phyloP scores from a whole-genome alignment of 306 rosid species.

The Ormosia emarginata region DNA sequence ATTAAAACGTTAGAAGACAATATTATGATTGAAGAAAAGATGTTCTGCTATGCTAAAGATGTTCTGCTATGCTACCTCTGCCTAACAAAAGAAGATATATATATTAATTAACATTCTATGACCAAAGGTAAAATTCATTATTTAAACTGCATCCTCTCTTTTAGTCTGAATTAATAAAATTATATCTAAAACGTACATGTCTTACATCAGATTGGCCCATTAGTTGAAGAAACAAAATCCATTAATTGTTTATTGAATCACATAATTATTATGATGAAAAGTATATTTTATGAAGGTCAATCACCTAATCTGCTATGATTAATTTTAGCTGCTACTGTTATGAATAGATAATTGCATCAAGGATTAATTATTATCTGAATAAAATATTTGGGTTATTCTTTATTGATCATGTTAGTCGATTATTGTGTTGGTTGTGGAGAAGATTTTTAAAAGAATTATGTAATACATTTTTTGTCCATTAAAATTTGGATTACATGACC shows the following conservation, averaged over 20 bases:
- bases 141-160: neutral
- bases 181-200: neutral
- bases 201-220: slow-evolving; percentile 7
- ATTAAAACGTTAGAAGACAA: slow-evolving; percentile 4
- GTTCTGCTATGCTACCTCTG: neutral
- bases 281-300: neutral
- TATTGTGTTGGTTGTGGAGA: slow-evolving; percentile 18
- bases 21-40: neutral
- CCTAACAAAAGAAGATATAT: neutral
- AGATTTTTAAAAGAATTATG: neutral
- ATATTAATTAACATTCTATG: neutral
- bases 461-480: neutral
- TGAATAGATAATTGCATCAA: slow-evolving; percentile 5
- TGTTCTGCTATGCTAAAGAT: neutral
- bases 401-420: neutral
- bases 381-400: neutral
- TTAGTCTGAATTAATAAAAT: neutral
- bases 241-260: neutral
- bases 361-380: neutral
- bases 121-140: neutral
- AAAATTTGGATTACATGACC: neutral
- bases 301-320: slow-evolving; percentile 7
- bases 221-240: neutral
- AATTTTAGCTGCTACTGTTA: neutral
- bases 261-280: neutral